phyloP scores from a whole-genome alignment of 305 asterid species.

The Petunia hybrid region DNA sequence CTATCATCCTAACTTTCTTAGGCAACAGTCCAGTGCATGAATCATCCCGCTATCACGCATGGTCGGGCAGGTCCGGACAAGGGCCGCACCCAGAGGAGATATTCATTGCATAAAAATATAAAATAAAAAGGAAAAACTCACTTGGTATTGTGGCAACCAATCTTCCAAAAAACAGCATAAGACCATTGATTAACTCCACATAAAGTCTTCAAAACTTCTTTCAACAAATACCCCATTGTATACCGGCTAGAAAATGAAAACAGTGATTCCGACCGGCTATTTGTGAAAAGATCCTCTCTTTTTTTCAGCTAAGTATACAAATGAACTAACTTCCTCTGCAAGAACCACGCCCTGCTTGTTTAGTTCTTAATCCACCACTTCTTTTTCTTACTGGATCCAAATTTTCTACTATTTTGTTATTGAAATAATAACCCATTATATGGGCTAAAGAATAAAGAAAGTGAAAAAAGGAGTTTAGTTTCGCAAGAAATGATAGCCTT shows the following conservation, averaged over 20 bases:
- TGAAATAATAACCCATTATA: conserved; percentile 62
- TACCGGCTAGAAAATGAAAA: not conserved
- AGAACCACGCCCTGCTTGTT: conserved; percentile 98
- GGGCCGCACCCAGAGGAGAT: too few relatives aligned
- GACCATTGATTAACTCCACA: conserved; percentile 98
- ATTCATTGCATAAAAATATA: too few relatives aligned
- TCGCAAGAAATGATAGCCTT: conserved; percentile 29
- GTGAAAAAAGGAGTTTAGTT: conserved; percentile 25
- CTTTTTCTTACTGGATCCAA: conserved; percentile 93
- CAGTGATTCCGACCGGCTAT: too few relatives aligned
- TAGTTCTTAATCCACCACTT: conserved; percentile 96
- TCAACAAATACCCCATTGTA: conserved; percentile 90
- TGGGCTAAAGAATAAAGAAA: conserved; percentile 28
- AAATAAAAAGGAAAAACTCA: conserved; percentile 44
- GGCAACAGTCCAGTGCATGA: too few relatives aligned
- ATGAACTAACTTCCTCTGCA: conserved; percentile 95
- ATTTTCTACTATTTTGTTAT: conserved; percentile 54
- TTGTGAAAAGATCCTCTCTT: not conserved
- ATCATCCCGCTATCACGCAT: too few relatives aligned
- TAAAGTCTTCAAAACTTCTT: conserved; percentile 94
- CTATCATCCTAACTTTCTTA: too few relatives aligned
- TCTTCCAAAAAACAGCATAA: conserved; percentile 98
- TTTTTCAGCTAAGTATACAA: not conserved
- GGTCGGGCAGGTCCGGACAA: too few relatives aligned
- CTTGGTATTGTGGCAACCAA: conserved; percentile 93